Base-by-base conservation (phyloP, 768 basidiomycete species). In the Lentinula raphanica region DNA sequence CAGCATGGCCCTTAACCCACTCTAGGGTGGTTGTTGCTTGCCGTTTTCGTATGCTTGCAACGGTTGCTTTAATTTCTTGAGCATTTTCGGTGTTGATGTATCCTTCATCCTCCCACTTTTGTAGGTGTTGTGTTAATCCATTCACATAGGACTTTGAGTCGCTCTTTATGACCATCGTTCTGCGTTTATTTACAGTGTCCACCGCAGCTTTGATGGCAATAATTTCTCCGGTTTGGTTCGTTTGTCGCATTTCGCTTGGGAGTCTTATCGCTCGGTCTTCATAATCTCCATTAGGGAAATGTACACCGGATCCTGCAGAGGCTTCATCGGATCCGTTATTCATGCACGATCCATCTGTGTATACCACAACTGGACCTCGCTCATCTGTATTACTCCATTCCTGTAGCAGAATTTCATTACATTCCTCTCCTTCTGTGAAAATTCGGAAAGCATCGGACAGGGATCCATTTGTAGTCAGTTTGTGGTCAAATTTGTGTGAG, bases 1-100 rank as follows among this genome's bases (percentile, higher is more conserved):
- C 60, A 1, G 49, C 17, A 35, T 71, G 68, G 0, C 70, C 70
- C 59, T 70, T 71, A 0, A 64, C 51, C 69, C 70, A 70, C 44
- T 61, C 27, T n/a, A 71, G 62, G 9, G 8, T 1, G 1, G 69
- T 70, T 2, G 36, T 35, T 2, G 67, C 61, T 1, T 58, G 27
- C 3, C 62, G 35, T 1, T 7, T 2, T 31, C 63, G 13, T 1
- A 70, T 45, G 17, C 50, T 54, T 35, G 49, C 40, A 3, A 59
- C n/a, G 2, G 31, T 15, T 9, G 4, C 15, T 54, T 21, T 4
- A 5, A 40, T 36, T 39, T 25, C 15, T 5, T 25, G 2, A 3
- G 5, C 12, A n/a, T 49, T 49, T 2, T 29, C 2, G 5, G 21
- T 11, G 0, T 11, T 9, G 8, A 53, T 54, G 7, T 3, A 27